Base-by-base conservation (phyloP, 2,329 filamentous ascomycete genomes). In the Lanzia echinophila region DNA sequence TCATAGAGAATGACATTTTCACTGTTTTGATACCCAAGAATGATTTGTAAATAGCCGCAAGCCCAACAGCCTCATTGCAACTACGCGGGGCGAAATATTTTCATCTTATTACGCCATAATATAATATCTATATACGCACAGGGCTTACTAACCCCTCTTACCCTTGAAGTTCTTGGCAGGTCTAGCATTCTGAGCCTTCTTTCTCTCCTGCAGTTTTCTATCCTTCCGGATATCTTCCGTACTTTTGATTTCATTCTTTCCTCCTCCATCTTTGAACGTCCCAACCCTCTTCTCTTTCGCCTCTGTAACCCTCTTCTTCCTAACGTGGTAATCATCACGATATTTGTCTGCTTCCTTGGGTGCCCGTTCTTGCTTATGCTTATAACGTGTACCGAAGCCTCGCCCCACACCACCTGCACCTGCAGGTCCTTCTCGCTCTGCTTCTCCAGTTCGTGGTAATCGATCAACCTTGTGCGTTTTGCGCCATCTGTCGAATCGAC, bases 291-390 rank as follows among this genome's bases (percentile, higher is more conserved):
- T 90, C 76, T 96, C 88, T 72, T 87, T 87, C 44, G 92, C 91
- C 67, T 90, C 90, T 15, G 84, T 83, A 17, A 94, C 86, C 67
- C 89, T 84, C 84, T 91, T 91, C 84, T 94, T 96, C 74, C 88
- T 85, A 68, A 84, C 83, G 60, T 95, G 78, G 72, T 88, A 99
- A 72, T 99, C 92, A 69, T 92, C 90, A 57, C 94, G 81, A 71
- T 81, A 92, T 73, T 88, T 92, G 75, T 99, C 94, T 7, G 94
- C 90, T 64, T 89, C 83, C 78, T 96, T 97, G 59, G 95, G 94
- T 54, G 90, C 90, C 73, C 81, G 84, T 68, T 94, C 86, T 70
- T 85, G 82, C 72, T 87, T 92, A 74, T 99, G 94, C 75, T 87
- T 88, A 76, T 87, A 96, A 58, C 84, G 78, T 53, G 75, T 79